Conservation (phyloP, 2,329 filamentous ascomycete genomes). For the Fusarium pilosicola region DNA sequence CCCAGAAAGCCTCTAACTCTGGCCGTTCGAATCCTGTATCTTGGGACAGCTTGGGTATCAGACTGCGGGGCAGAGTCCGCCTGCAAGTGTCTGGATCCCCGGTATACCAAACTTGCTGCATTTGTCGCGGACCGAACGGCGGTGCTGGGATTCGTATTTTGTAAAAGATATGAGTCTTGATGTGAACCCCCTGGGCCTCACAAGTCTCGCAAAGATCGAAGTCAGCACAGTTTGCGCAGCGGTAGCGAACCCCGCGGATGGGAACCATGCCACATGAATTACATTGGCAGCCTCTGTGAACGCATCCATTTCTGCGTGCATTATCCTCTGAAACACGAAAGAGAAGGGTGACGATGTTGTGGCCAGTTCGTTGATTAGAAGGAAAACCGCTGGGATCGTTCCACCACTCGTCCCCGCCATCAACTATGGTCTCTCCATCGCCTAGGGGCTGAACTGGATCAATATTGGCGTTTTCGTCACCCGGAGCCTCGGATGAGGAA, state of each 20-base stretch:
- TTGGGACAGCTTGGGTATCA: conserved; percentile 74
- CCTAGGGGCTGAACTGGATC: conserved; percentile 45
- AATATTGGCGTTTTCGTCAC: conserved; percentile 57
- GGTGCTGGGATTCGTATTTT: conserved; percentile 93
- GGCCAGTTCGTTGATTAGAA: conserved; percentile 66
- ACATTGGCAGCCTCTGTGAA: conserved; percentile 92
- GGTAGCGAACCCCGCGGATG: conserved; percentile 91
- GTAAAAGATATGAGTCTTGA: conserved; percentile 95
- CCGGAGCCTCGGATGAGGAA: conserved; percentile 53
- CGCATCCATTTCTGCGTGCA: conserved; percentile 85
- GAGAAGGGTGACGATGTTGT: conserved; percentile 84
- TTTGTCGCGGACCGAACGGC: conserved; percentile 82
- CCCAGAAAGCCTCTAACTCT: conserved; percentile 92
- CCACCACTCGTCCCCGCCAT: conserved; percentile 63
- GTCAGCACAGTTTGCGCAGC: conserved; percentile 94
- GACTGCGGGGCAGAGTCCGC: conserved; percentile 70
- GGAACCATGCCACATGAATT: conserved; percentile 89
- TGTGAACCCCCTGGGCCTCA: conserved; percentile 80
- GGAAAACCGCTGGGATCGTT: conserved; percentile 56
- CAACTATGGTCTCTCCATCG: conserved; percentile 53
- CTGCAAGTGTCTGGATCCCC: conserved; percentile 81
- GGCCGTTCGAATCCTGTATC: conserved; percentile 85
- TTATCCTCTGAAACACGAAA: conserved; percentile 96
- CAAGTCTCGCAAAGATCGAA: conserved; percentile 96
- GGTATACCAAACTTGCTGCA: conserved; percentile 86